A percentile compares a stretch with the other conserved stretches of the same genome.
Conservation (phyloP, 805 yeast genomes). For the Osmozyma mogii region DNA sequence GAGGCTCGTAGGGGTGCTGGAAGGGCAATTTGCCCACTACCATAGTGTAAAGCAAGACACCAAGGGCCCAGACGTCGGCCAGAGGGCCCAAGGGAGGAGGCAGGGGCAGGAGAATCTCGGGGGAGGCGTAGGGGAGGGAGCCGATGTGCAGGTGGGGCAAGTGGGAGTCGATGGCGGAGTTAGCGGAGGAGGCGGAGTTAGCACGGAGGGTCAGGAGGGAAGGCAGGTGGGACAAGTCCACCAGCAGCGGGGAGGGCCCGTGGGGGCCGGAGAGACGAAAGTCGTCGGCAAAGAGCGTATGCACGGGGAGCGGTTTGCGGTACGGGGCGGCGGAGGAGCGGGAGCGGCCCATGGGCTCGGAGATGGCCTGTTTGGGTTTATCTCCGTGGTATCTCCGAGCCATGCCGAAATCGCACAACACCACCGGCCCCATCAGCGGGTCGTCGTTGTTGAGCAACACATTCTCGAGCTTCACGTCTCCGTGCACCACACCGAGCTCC, state of each 20-base stretch:
- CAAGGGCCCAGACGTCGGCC: conserved; percentile 89
- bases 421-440: conserved; percentile 34
- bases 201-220: conserved; percentile 8
- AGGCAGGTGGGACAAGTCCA: conserved; percentile 26
- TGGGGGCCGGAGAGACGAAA: conserved; percentile 25
- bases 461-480: conserved; percentile 78
- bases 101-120: conserved; percentile 63
- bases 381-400: conserved; percentile 25
- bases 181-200: conserved; percentile 3
- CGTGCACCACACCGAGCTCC: conserved; percentile 57
- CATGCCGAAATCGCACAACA: conserved; percentile 91
- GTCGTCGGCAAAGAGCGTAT: conserved; percentile 21
- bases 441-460: conserved; percentile 46
- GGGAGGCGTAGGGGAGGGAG: conserved; percentile 87
- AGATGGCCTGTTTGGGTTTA: neutral
- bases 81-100: conserved; percentile 57
- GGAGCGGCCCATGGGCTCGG: conserved; percentile 20
- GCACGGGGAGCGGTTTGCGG: conserved; percentile 22
- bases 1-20: conserved; percentile 75
- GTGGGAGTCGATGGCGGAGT: conserved; percentile 25
- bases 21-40: conserved; percentile 72
- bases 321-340: conserved; percentile 25
- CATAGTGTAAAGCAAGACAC: conserved; percentile 70
- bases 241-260: conserved; percentile 28
- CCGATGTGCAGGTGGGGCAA: conserved; percentile 71